Evolutionary conservation across 306 rosid genomes (phyloP).

Genomic region (Vigna mungo): DNA sequence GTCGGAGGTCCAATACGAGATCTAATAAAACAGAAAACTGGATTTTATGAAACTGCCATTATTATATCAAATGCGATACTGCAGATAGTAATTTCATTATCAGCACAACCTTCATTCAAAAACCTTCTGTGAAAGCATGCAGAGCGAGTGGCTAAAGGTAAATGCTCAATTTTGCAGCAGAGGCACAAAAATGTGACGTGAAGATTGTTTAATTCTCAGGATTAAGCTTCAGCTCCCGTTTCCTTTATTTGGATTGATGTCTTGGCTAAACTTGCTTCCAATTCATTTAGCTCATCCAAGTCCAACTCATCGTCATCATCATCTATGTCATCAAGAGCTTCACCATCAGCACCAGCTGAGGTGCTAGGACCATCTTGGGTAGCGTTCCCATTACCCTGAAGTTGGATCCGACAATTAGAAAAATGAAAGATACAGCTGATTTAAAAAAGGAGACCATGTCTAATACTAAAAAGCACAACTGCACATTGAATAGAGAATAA

Average conservation of each 20-base stretch:
- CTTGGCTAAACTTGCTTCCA: conserved; percentile 79
- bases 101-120: conserved; percentile 45
- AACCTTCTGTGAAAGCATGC: conserved; percentile 40
- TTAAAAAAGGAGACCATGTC: neutral
- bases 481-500: neutral
- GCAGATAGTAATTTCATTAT: conserved; percentile 39
- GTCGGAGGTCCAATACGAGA: conserved; percentile 24
- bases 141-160: conserved; percentile 35
- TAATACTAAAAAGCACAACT: neutral
- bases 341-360: conserved; percentile 52
- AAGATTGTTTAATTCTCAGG: conserved; percentile 38
- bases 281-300: conserved; percentile 53
- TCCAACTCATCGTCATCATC: conserved; percentile 70
- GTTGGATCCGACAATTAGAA: conserved; percentile 28
- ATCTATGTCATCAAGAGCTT: conserved; percentile 39
- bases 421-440: neutral
- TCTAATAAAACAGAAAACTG: conserved; percentile 8
- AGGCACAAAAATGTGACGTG: conserved; percentile 33
- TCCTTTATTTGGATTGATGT: conserved; percentile 72
- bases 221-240: conserved; percentile 58
- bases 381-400: conserved; percentile 39
- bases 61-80: conserved; percentile 19
- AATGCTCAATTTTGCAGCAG: conserved; percentile 27
- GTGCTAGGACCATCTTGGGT: conserved; percentile 55
- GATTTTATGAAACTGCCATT: conserved; percentile 14